Percentiles rank a stretch among this genome's conserved stretches.
Conservation (phyloP, 1,284 basidiomycete species). For the Garcileccinum viscosum region DNA sequence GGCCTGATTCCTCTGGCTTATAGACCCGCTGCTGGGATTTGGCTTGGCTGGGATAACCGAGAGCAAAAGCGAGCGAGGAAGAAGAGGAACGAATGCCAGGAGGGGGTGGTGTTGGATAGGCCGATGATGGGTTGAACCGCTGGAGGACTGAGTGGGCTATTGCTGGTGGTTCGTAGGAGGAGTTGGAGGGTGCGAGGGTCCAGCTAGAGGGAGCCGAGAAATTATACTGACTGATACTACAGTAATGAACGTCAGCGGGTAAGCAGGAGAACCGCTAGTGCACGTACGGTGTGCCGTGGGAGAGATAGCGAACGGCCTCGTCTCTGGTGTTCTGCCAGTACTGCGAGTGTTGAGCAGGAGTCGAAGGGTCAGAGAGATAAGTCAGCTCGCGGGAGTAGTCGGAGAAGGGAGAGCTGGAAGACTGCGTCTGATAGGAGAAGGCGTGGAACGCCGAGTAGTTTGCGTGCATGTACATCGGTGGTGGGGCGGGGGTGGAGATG, state of each 20-base stretch:
- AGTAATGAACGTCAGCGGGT: constrained; percentile 8
- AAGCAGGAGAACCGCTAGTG: neutral
- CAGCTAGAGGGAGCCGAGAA: constrained; percentile 48
- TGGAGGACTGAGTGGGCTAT: constrained; percentile 71
- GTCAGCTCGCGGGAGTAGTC: constrained; percentile 41
- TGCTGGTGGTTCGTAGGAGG: constrained; percentile 52
- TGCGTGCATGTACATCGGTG: constrained; percentile 68
- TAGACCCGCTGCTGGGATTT: constrained; percentile 44
- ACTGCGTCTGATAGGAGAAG: constrained; percentile 38
- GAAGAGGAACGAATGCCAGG: constrained; percentile 66
- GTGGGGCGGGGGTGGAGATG: constrained; percentile 58
- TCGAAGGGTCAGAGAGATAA: constrained; percentile 39
- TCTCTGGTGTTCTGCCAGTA: constrained; percentile 41
- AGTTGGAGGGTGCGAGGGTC: constrained; percentile 43
- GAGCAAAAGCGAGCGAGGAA: constrained; percentile 73
- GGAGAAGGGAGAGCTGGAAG: constrained; percentile 41
- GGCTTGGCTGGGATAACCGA: constrained; percentile 54
- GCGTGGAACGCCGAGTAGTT: constrained; percentile 52
- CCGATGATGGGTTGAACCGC: constrained; percentile 57
- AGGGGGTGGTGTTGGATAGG: constrained; percentile 74
- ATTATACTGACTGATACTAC: constrained; percentile 41
- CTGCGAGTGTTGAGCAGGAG: constrained; percentile 35
- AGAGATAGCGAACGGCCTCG: constrained; percentile 38
- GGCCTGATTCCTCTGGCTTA: constrained; percentile 61
- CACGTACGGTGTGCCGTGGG: constrained; percentile 37